phyloP scores from a whole-genome alignment of 2,329 filamentous ascomycete genomes.

The Leptographium galeiforme region DNA sequence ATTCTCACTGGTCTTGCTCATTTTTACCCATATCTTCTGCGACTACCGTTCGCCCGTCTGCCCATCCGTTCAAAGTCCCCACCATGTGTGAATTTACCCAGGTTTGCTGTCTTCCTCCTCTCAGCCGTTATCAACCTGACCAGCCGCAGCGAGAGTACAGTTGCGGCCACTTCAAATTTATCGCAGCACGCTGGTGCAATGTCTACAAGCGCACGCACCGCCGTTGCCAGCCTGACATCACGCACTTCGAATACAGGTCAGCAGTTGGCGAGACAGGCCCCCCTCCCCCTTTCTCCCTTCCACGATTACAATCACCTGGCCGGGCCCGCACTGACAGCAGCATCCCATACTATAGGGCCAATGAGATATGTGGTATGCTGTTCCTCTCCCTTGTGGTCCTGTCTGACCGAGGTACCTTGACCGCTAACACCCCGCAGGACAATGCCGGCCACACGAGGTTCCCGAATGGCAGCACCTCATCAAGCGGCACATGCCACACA shows the following conservation, averaged over 20 bases:
- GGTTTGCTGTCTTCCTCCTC: constrained; percentile 18
- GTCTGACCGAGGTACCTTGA: background rate
- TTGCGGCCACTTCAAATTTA: constrained; percentile 23
- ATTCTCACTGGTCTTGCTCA: background rate
- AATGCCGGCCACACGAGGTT: constrained; percentile 23
- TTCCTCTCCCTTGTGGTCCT: background rate
- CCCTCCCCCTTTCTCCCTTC: background rate
- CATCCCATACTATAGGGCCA: constrained; percentile 8
- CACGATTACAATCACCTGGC: background rate
- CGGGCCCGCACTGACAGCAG: background rate
- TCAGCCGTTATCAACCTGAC: too few relatives aligned
- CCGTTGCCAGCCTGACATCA: constrained; percentile 20
- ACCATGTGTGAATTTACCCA: constrained; percentile 40
- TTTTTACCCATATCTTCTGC: background rate
- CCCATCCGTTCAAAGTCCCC: background rate
- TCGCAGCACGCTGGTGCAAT: constrained; percentile 21
- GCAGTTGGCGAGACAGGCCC: background rate
- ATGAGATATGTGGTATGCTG: constrained; percentile 18
- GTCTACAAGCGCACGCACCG: constrained; percentile 19
- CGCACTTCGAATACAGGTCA: constrained; percentile 19
- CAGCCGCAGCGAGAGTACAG: constrained; percentile 16
- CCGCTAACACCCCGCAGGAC: constrained; percentile 14
- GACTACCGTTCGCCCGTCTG: background rate
- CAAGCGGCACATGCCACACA: constrained; percentile 17
- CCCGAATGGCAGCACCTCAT: constrained; percentile 24